These are phyloP conservation scores for Auricularia cornea DNA, from an alignment of 768 basidiomycete species.

Conservation along the genomic window DNA sequence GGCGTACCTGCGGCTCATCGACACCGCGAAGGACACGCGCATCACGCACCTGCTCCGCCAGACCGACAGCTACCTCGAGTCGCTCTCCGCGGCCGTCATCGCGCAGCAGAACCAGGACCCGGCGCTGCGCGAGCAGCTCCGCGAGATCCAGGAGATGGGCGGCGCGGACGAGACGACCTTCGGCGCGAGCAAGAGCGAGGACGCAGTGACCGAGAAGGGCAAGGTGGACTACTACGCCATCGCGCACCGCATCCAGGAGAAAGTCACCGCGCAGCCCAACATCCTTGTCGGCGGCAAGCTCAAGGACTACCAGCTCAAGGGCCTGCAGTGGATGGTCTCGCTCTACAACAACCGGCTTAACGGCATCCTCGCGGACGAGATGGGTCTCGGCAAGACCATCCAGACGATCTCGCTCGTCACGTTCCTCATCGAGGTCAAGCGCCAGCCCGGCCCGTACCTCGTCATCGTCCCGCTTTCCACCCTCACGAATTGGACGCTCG, in stretches of 20 bases:
- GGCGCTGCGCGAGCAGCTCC: constrained; percentile 26
- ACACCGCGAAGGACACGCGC: constrained; percentile 97
- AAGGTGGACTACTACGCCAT: constrained; percentile 96
- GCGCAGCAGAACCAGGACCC: constrained; percentile 77
- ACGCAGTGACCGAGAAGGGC: constrained; percentile 41
- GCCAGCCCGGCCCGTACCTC: constrained; percentile 87
- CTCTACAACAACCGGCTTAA: constrained; percentile 94
- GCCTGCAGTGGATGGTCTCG: constrained; percentile 97
- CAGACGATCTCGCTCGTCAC: constrained; percentile 93
- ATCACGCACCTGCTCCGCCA: constrained; percentile 93
- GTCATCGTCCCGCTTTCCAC: constrained; percentile 94
- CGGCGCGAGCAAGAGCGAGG: constrained; percentile 66
- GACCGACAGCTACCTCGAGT: constrained; percentile 92
- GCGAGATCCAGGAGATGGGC: constrained; percentile 54
- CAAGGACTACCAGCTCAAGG: constrained; percentile 93
- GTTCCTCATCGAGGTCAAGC: constrained; percentile 87
- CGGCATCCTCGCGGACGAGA: constrained; percentile 91
- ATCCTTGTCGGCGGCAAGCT: constrained; percentile 81
- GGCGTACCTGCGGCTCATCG: constrained; percentile 98
- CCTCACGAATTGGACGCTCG: constrained; percentile 94
- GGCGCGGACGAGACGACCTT: constrained; percentile 84
- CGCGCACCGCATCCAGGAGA: constrained; percentile 88
- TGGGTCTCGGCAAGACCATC: constrained; percentile 96
- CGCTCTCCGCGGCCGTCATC: constrained; percentile 85
- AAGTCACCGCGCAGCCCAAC: constrained; percentile 58